Evolutionary conservation across 225 moss, liverwort and hornwort genomes (phyloP).

Genomic region (Polytrichum formosum): DNA sequence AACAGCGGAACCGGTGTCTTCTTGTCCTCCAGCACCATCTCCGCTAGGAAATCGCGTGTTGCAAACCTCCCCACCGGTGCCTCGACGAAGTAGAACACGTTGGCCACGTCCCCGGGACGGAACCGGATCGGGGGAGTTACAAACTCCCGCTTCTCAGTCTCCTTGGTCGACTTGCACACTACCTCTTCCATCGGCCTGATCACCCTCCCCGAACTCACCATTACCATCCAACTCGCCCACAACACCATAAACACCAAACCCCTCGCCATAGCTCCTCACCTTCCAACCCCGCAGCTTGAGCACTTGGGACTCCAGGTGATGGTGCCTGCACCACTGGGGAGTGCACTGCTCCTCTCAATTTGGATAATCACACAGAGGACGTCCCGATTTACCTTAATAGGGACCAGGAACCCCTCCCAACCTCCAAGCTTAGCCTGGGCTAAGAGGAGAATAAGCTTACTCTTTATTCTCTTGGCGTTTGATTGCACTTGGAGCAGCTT

Average conservation of each 20-base stretch:
- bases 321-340: no score
- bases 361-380: no score
- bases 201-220: not conserved
- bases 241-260: constrained; percentile 8
- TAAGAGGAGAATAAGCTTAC: no score
- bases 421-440: no score
- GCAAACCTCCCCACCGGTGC: constrained; percentile 4
- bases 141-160: not conserved
- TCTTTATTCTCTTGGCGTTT: no score
- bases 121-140: constrained; percentile 5
- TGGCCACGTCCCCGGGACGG: constrained; percentile 14
- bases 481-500: no score
- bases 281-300: not conserved
- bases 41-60: constrained; percentile 9
- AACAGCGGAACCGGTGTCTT: constrained; percentile 10
- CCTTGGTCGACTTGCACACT: constrained; percentile 4
- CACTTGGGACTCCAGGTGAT: no score
- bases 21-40: constrained; percentile 18
- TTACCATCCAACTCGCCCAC: not conserved
- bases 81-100: constrained; percentile 16
- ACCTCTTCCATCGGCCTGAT: constrained; percentile 1
- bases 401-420: no score
- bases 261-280: constrained; percentile 24
- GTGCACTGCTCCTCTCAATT: no score
- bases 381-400: no score